Base-by-base conservation (phyloP, 2,329 filamentous ascomycete species). In the Sporothrix globosa region DNA sequence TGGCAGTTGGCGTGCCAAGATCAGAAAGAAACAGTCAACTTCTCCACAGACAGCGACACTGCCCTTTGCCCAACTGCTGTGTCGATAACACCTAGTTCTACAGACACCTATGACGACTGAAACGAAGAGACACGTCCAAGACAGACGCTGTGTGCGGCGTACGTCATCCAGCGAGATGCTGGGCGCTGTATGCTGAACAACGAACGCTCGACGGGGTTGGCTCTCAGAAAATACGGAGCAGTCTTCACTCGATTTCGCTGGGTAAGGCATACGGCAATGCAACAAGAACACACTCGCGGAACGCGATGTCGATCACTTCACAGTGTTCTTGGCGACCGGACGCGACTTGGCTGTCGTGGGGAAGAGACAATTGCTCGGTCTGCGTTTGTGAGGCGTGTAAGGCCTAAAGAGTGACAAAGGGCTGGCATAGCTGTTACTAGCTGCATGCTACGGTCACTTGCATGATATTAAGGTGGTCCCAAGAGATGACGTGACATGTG, bases 231-330 rank as follows among this genome's bases (percentile, higher is more conserved):
- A 10, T 56, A 34, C 13, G 7, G 34, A 34, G 34, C 34, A 34
- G 5, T 39, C 17, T 56, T 58, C 21, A 21, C 54, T 39, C 30
- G 34, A 17, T 39, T 39, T 6, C 54, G 5, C 30, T 58, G 54
- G 54, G 54, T 58, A 41, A 39, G 54, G 54, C 30, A 58, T n/a
- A 19, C 14, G n/a, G 13, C 6, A 27, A 24, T 17, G n/a, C 34
- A 1, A 27, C 58, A 9, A 46, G 17, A n/a, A 46, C 10, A 44
- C 41, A 46, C 2, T 11, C 34, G 11, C 58, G 5, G 21, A 63
- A 63, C 39, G 39, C 39, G 58, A 46, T 39, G 58, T 46, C 58
- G 39, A 63, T 63, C 56, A n/a, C 24, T 63, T 21, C 19, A 39
- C n/a, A 21, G 14, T 4, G 41, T 17, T 13, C 41, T 27, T 34